Conservation (phyloP, 441 rosid genomes). For the Pelargonium citronellum region DNA sequence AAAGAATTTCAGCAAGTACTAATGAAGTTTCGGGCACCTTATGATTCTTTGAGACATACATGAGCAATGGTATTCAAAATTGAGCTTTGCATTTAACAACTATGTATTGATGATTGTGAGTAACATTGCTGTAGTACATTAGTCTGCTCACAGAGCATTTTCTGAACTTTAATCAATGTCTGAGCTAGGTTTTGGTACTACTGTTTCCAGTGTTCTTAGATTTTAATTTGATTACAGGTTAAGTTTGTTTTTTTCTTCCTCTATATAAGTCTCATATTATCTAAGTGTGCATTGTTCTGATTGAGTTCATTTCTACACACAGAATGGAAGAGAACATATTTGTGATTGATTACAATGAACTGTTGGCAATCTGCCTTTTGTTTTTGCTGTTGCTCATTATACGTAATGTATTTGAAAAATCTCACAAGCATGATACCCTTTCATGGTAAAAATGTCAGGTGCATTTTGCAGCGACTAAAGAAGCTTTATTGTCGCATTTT, state of each 20-base stretch:
- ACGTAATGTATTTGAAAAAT: neutral
- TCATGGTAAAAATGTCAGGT: constrained; percentile 23
- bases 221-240: neutral
- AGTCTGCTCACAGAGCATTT: neutral
- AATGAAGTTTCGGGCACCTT: too few relatives aligned
- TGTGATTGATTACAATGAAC: neutral
- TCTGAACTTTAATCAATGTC: neutral
- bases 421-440: neutral
- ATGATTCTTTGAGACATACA: too few relatives aligned
- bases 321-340: neutral
- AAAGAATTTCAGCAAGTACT: too few relatives aligned
- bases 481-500: constrained; percentile 31
- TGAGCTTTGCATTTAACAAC: neutral
- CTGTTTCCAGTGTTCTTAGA: constrained; percentile 2
- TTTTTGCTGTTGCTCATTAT: neutral
- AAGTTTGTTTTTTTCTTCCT: too few relatives aligned
- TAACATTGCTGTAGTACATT: neutral
- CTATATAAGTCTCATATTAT: too few relatives aligned
- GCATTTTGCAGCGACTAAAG: constrained; percentile 31
- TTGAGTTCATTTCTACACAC: neutral
- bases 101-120: neutral
- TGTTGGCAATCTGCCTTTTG: neutral
- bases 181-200: neutral
- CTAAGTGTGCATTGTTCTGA: neutral
- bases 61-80: neutral